Evolutionary conservation across 2,329 filamentous ascomycete species (phyloP).

Genomic region (Colletotrichum coccodes): DNA sequence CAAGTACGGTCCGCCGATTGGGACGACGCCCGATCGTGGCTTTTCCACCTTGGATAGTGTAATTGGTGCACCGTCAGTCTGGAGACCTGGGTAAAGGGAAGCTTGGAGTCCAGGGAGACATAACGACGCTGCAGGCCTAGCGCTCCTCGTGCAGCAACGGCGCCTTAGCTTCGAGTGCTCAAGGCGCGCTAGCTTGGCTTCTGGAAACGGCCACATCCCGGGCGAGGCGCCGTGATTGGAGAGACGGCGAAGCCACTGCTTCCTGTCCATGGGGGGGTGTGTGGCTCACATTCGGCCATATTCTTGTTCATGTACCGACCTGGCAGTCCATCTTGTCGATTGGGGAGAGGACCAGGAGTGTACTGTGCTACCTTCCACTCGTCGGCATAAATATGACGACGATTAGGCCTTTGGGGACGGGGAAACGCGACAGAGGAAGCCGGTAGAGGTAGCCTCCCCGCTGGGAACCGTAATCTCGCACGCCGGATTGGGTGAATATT

Average conservation of each 20-base stretch:
- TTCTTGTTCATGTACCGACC: background rate
- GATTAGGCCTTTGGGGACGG: background rate
- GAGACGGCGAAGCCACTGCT: background rate
- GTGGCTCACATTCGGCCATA: background rate
- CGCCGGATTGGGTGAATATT: background rate
- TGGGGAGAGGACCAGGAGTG: background rate
- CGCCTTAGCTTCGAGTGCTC: background rate
- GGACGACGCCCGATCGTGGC: slow-evolving; percentile 1
- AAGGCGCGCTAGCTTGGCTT: slow-evolving; percentile 13
- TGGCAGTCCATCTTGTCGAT: background rate
- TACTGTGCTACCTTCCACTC: background rate
- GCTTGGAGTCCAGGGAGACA: background rate
- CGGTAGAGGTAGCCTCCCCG: background rate
- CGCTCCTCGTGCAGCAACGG: slow-evolving; percentile 21
- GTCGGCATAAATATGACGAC: background rate
- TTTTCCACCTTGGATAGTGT: background rate
- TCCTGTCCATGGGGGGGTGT: background rate
- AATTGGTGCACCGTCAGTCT: background rate
- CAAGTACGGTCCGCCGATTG: background rate
- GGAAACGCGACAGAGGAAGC: background rate
- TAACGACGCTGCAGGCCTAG: slow-evolving; percentile 18
- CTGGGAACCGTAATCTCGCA: background rate
- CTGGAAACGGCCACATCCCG: slow-evolving; percentile 18
- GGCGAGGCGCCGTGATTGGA: slow-evolving; percentile 6
- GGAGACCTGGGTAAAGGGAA: background rate